Conservation (phyloP, 345 rosid genomes). For the Linum usitatissimum region DNA sequence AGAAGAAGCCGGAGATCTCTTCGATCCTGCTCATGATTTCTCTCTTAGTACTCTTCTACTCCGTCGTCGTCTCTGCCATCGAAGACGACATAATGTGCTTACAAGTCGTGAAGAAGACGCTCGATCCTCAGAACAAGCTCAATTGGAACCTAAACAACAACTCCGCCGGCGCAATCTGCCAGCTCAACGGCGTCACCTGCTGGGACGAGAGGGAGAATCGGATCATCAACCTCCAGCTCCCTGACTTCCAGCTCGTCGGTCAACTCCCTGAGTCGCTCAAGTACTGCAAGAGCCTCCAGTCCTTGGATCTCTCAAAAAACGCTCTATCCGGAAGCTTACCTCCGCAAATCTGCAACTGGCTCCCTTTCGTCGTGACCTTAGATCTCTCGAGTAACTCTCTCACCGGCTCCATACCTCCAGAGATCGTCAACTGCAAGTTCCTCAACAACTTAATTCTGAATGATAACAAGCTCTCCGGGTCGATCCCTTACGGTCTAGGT, state of each 20-base stretch:
- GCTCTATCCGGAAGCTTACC: constrained; percentile 44
- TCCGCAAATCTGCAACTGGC: constrained; percentile 41
- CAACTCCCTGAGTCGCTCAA: constrained; percentile 40
- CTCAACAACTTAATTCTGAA: constrained; percentile 33
- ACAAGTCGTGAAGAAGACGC: constrained; percentile 35
- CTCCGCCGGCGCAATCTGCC: constrained; percentile 34
- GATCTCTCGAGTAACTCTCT: constrained; percentile 45
- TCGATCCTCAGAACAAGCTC: constrained; percentile 30
- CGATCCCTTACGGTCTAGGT: constrained; percentile 37
- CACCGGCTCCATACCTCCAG: constrained; percentile 38
- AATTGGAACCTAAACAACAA: constrained; percentile 41
- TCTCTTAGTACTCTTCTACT: background rate
- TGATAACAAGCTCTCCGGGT: constrained; percentile 36
- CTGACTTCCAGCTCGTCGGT: constrained; percentile 33
- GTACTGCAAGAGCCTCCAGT: constrained; percentile 39
- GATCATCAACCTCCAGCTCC: constrained; percentile 29
- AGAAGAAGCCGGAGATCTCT: background rate
- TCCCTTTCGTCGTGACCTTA: constrained; percentile 37
- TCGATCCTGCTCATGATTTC: constrained; percentile 1
- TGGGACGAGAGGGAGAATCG: constrained; percentile 51
- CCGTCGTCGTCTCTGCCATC: constrained; percentile 7
- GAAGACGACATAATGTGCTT: constrained; percentile 48
- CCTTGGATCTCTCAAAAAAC: constrained; percentile 41
- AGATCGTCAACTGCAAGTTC: constrained; percentile 36
- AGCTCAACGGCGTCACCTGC: constrained; percentile 46